Conservation (phyloP, 2,329 filamentous ascomycete genomes). For the Dothideomycetidae sp. region DNA sequence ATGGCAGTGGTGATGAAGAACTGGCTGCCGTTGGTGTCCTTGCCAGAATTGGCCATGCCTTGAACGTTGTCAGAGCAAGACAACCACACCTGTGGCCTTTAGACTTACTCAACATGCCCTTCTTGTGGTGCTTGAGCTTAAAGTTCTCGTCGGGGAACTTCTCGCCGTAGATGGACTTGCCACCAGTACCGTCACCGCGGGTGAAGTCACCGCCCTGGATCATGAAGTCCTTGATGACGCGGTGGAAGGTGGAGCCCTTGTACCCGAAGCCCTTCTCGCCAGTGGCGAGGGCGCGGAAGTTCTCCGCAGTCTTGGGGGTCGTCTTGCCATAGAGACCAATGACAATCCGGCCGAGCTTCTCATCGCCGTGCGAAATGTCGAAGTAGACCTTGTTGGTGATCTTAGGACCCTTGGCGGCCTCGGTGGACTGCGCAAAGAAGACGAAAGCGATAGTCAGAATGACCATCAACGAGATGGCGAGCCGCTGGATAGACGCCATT, state of each 20-base stretch:
- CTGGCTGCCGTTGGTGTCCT: slow-evolving; percentile 77
- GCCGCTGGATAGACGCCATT: slow-evolving; percentile 63
- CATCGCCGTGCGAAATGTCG: slow-evolving; percentile 64
- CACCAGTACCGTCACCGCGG: slow-evolving; percentile 65
- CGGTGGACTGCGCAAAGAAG: slow-evolving; percentile 59
- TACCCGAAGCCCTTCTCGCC: slow-evolving; percentile 81
- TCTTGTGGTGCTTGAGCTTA: slow-evolving; percentile 83
- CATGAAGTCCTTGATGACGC: slow-evolving; percentile 84
- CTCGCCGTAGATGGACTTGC: slow-evolving; percentile 76
- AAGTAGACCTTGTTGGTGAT: slow-evolving; percentile 92
- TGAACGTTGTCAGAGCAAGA: slow-evolving; percentile 6
- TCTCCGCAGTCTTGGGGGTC: slow-evolving; percentile 54
- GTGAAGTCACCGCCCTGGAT: slow-evolving; percentile 87
- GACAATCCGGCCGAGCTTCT: slow-evolving; percentile 59
- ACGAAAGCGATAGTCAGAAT: slow-evolving; percentile 62
- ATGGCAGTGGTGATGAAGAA: slow-evolving; percentile 83
- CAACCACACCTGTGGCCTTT: no score
- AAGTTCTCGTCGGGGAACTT: slow-evolving; percentile 88
- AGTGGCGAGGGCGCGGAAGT: slow-evolving; percentile 68
- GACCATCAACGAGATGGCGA: slow-evolving; percentile 58
- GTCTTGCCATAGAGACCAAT: slow-evolving; percentile 81
- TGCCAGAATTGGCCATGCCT: slow-evolving; percentile 73
- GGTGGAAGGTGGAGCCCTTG: slow-evolving; percentile 70
- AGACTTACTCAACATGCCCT: slow-evolving; percentile 53
- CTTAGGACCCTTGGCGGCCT: slow-evolving; percentile 70